Conservation (phyloP, 1,139 yeast genomes). For the Kurtzmaniella quercitrusa region DNA sequence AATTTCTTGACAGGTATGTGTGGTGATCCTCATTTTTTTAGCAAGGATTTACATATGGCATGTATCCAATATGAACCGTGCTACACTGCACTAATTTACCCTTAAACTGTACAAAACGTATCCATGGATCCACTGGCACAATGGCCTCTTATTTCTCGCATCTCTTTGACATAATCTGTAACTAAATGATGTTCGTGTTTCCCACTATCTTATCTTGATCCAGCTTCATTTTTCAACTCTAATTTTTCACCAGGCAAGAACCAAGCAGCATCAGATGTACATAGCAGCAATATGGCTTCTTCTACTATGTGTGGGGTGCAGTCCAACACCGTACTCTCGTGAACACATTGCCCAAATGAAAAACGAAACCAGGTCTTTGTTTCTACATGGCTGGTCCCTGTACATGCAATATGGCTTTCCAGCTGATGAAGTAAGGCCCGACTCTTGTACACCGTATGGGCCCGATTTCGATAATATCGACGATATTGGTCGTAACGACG, state of each 20-base stretch:
- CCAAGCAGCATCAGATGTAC: neutral
- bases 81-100: no score
- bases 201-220: neutral
- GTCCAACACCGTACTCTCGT: neutral
- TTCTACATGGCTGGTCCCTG: slow-evolving; percentile 73
- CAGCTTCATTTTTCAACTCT: no score
- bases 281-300: neutral
- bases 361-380: slow-evolving; percentile 52
- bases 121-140: no score
- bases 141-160: no score
- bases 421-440: slow-evolving; percentile 74
- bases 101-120: no score
- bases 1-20: no score
- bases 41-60: no score
- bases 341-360: slow-evolving; percentile 43
- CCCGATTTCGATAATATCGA: slow-evolving; percentile 51
- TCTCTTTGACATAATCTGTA: no score
- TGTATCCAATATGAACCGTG: no score
- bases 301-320: neutral
- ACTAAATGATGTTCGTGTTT: no score
- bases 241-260: neutral
- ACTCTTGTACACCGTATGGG: slow-evolving; percentile 65
- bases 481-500: slow-evolving; percentile 72
- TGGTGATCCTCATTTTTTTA: no score
- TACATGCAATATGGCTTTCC: slow-evolving; percentile 76